Base-by-base conservation (phyloP, 164 flowering plant genomes). In the Magnolia officinalis region DNA sequence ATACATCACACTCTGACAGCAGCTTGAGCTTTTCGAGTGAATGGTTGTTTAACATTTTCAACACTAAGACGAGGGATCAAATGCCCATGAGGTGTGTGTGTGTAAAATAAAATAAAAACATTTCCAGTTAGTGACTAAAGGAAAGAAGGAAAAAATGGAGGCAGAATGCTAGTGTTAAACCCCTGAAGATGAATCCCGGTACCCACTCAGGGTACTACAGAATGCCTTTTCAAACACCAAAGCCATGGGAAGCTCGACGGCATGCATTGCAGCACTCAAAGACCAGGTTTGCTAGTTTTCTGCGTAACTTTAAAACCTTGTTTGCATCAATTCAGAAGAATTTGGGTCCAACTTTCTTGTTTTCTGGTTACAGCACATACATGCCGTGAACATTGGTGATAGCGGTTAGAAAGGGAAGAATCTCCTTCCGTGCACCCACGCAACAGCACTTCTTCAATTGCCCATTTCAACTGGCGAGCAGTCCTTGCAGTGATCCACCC, bases 391-490 rank as follows among this genome's bases (percentile, higher is more conserved):
- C 82, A 74, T 93, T 29, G 98, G 96, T n/a, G 98, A 93, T 78
- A 92, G 98, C 83, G 98, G 88, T 93, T 19, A 89, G 98, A 74
- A 96, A 91, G 78, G 98, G 98, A 77, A 83, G 85, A 70, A 90
- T 90, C 1, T 78, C 91, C 59, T 93, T 92, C 78, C 85, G 86
- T 67, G 90, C 97, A 74, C 95, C 95, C 45, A 91, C 80, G 18
- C 98, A 92, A 82, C 97, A 93, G 81, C 92, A 93, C 81, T 91
- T 83, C 84, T 93, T 93, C 81, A 93, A 93, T 78, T 90, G 90
- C 80, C 85, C 98, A 7, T 90, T 86, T 83, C 98, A 93, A 77
- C 89, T 93, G 14, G 95, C 88, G 83, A 79, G 87, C 81, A 95
- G 91, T 65, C 76, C 63, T 80, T 76, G 58, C 69, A 89, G 89